These are phyloP conservation scores for Zasmidium angulare DNA, from an alignment of 2,329 filamentous ascomycete genomes.

Conservation along the genomic window DNA sequence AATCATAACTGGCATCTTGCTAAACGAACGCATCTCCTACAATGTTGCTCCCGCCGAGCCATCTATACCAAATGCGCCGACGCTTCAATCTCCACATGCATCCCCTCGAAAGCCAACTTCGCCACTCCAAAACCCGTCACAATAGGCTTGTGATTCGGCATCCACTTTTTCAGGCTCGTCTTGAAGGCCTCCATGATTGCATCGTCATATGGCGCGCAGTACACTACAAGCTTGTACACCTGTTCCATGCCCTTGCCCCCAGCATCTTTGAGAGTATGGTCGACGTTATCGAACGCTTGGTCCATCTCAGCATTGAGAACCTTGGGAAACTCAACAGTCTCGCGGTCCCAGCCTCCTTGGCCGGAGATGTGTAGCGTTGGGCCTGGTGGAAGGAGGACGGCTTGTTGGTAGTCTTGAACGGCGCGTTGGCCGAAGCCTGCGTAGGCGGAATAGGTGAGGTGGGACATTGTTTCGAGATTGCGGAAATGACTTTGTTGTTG, in stretches of 20 bases:
- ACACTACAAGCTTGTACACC: not conserved
- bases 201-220: not conserved
- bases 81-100: conserved; percentile 1
- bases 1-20: no score
- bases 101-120: conserved; percentile 1
- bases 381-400: not conserved
- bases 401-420: not conserved
- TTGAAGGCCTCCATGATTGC: not conserved
- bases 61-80: not conserved
- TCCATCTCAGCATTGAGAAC: not conserved
- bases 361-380: not conserved
- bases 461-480: not conserved
- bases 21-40: no score
- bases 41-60: not conserved
- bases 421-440: not conserved
- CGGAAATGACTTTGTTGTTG: not conserved
- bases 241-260: not conserved
- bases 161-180: not conserved
- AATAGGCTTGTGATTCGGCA: not conserved
- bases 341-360: not conserved
- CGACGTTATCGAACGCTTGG: not conserved
- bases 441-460: conserved; percentile 1
- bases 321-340: not conserved
- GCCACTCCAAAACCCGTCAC: not conserved
- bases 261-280: not conserved